A percentile compares a stretch with the other conserved stretches of the same genome.
Evolutionary conservation across 2,329 filamentous ascomycete genomes (phyloP).

Genomic region (Aspergillus sclerotialis): DNA sequence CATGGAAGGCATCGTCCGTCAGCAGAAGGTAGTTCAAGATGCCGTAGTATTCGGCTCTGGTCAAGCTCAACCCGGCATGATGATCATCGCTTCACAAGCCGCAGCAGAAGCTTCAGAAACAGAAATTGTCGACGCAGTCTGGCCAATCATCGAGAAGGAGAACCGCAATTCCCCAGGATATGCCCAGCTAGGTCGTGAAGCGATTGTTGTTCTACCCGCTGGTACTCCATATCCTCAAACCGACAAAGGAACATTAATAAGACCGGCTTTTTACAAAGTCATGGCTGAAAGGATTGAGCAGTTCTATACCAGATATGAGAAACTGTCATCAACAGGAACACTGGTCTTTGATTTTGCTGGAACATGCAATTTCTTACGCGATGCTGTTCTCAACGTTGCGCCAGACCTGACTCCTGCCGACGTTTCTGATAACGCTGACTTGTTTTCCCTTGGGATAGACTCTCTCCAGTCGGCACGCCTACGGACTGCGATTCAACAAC

Average conservation of each 20-base stretch:
- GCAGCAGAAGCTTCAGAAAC: slow-evolving; percentile 36
- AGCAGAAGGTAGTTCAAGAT: slow-evolving; percentile 48
- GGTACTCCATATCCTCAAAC: slow-evolving; percentile 44
- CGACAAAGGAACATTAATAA: slow-evolving; percentile 51
- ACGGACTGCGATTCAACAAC: slow-evolving; percentile 44
- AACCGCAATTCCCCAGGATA: slow-evolving; percentile 48
- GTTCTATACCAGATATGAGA: slow-evolving; percentile 45
- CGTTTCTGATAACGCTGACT: slow-evolving; percentile 42
- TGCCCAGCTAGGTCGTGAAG: slow-evolving; percentile 46
- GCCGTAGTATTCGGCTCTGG: slow-evolving; percentile 53
- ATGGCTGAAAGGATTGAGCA: slow-evolving; percentile 43
- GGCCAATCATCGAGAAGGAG: slow-evolving; percentile 45
- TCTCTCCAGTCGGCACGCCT: slow-evolving; percentile 53
- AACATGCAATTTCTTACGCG: background rate
- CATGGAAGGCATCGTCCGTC: slow-evolving; percentile 49
- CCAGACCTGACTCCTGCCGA: background rate
- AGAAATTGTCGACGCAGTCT: slow-evolving; percentile 43
- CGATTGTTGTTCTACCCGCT: slow-evolving; percentile 44
- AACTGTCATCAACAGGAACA: slow-evolving; percentile 18
- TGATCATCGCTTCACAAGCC: slow-evolving; percentile 47
- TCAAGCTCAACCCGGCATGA: slow-evolving; percentile 45
- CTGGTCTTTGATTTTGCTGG: background rate
- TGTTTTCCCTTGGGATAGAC: slow-evolving; percentile 53
- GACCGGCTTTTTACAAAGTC: slow-evolving; percentile 42
- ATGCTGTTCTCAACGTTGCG: background rate